phyloP scores from a whole-genome alignment of 257 asterid genomes.

The Verbena officinalis region DNA sequence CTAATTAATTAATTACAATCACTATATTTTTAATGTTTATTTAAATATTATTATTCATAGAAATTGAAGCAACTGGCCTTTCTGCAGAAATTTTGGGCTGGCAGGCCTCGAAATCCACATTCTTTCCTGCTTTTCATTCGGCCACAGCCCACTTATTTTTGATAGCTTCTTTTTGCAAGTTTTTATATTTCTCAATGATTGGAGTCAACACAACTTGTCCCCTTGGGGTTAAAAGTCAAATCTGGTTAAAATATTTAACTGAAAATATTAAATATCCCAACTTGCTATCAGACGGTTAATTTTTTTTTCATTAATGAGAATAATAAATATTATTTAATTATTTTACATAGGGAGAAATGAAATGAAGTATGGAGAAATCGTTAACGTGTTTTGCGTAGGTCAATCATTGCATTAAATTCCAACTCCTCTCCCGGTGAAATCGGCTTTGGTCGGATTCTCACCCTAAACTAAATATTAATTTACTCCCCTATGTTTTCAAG shows the following conservation, averaged over 20 bases:
- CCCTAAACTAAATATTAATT: conserved; percentile 14
- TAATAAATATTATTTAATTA: not conserved
- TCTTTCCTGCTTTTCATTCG: conserved; percentile 27
- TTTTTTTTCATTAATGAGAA: not conserved
- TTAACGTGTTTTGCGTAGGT: conserved; percentile 41
- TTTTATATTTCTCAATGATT: conserved; percentile 44
- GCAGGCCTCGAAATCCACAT: conserved; percentile 41
- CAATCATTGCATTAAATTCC: conserved; percentile 50
- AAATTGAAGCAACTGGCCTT: conserved; percentile 31
- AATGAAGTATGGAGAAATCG: conserved; percentile 27
- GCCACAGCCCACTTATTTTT: conserved; percentile 38
- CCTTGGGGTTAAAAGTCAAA: conserved; percentile 40
- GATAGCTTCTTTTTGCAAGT: not conserved
- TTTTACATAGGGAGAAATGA: not conserved
- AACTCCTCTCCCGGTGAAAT: conserved; percentile 28
- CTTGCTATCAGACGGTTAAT: conserved; percentile 24
- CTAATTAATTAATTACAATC: too few species aligned
- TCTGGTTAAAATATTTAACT: conserved; percentile 20
- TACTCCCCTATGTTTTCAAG: conserved; percentile 13
- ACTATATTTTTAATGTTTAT: not conserved
- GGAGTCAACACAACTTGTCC: conserved; percentile 43
- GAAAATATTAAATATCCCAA: not conserved
- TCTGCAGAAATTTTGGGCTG: conserved; percentile 36
- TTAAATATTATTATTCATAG: not conserved
- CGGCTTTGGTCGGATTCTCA: conserved; percentile 51